Conservation (phyloP, 2,329 filamentous ascomycete species). For the Fusarium nematophilum region DNA sequence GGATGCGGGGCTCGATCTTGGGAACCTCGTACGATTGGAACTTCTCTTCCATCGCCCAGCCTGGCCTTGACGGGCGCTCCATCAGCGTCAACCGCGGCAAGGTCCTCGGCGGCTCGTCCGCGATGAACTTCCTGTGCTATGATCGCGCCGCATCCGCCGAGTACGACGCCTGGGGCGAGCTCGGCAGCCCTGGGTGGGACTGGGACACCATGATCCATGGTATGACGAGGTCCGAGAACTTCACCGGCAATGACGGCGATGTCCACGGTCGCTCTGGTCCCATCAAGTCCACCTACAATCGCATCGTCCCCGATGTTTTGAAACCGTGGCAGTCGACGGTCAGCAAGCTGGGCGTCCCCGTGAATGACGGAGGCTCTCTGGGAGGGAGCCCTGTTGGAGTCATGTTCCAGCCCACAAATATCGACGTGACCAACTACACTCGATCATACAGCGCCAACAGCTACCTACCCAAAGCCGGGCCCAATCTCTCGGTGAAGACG, state of each 20-base stretch:
- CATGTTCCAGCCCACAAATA: constrained; percentile 58
- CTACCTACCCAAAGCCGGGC: constrained; percentile 53
- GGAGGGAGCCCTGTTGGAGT: constrained; percentile 58
- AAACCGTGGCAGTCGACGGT: constrained; percentile 55
- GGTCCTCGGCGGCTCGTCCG: neutral
- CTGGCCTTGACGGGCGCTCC: neutral
- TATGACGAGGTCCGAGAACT: constrained; percentile 32
- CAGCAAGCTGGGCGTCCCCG: constrained; percentile 49
- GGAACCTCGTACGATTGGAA: neutral
- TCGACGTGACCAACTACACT: constrained; percentile 55
- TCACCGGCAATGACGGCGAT: constrained; percentile 37
- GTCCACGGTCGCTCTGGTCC: constrained; percentile 36
- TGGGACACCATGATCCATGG: constrained; percentile 3
- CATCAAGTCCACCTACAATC: constrained; percentile 48
- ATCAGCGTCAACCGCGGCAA: neutral
- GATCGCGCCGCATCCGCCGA: neutral
- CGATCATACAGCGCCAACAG: constrained; percentile 58
- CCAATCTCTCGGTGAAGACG: constrained; percentile 49
- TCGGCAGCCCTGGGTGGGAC: constrained; percentile 1
- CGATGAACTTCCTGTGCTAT: neutral
- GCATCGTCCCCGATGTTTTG: constrained; percentile 56
- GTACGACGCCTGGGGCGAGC: constrained; percentile 1
- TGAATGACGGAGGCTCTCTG: constrained; percentile 52
- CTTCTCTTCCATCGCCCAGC: neutral
- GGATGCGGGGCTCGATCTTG: neutral